Evolutionary conservation across 257 asterid genomes (phyloP).

Genomic region (Fraxinus americana): DNA sequence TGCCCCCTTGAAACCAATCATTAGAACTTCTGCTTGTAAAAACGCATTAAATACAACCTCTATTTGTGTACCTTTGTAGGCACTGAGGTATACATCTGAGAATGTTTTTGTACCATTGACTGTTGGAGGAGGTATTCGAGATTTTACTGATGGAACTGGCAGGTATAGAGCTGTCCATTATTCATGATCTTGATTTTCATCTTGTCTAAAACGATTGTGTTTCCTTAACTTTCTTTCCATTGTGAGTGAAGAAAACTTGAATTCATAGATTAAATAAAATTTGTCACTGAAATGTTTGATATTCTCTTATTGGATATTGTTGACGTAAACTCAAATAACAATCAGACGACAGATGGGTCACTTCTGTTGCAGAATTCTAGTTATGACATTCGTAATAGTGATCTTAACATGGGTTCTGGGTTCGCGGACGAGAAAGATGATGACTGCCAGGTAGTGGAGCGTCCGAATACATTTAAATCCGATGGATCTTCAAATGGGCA

Average conservation of each 20-base stretch:
- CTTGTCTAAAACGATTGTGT: neutral
- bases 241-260: neutral
- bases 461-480: conserved; percentile 36
- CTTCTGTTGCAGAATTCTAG: conserved; percentile 35
- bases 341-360: conserved; percentile 34
- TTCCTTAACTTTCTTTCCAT: neutral
- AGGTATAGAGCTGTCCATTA: conserved; percentile 39
- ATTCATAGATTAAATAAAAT: neutral
- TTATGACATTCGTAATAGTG: conserved; percentile 35
- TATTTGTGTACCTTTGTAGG: conserved; percentile 45
- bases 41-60: neutral
- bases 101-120: conserved; percentile 90
- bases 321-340: conserved; percentile 34
- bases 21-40: neutral
- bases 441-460: conserved; percentile 65
- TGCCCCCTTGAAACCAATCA: neutral
- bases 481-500: conserved; percentile 45
- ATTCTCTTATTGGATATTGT: conserved; percentile 39
- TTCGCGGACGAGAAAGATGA: conserved; percentile 37
- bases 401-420: conserved; percentile 49
- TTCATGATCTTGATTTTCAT: neutral
- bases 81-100: conserved; percentile 71
- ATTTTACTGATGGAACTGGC: conserved; percentile 88
- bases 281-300: conserved; percentile 15
- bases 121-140: conserved; percentile 96